phyloP scores from a whole-genome alignment of 192 early-diverging fungal genomes.

The Backusella sp. region DNA sequence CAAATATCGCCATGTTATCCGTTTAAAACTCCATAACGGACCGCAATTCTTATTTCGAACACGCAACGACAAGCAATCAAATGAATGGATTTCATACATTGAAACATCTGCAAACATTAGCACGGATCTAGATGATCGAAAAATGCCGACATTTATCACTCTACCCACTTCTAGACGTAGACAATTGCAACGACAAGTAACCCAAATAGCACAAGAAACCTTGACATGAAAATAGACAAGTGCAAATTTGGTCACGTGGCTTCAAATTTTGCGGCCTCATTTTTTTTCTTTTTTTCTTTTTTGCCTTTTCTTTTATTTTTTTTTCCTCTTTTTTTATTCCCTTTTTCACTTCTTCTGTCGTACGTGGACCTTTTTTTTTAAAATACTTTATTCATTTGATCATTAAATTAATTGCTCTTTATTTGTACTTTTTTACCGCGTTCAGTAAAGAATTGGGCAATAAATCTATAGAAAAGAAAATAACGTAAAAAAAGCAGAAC shows the following conservation, averaged over 20 bases:
- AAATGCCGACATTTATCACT: constrained; percentile 50
- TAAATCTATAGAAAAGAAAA: not conserved
- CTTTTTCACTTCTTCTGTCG: not conserved
- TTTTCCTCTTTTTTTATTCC: constrained; percentile 1
- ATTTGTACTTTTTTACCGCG: constrained; percentile 3
- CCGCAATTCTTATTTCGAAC: constrained; percentile 43
- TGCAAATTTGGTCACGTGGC: not conserved
- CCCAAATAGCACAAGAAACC: not conserved
- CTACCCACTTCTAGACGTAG: constrained; percentile 32
- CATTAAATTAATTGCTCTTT: not conserved
- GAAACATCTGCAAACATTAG: constrained; percentile 52
- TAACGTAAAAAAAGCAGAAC: not conserved
- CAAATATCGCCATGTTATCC: constrained; percentile 44
- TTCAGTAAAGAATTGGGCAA: constrained; percentile 1
- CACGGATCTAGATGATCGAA: constrained; percentile 40
- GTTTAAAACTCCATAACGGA: constrained; percentile 38
- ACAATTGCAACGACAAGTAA: not conserved
- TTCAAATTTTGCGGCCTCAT: not conserved
- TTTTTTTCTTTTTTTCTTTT: constrained; percentile 7
- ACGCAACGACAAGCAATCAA: constrained; percentile 34
- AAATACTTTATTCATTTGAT: not conserved
- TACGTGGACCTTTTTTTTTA: not conserved
- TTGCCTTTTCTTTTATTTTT: not conserved
- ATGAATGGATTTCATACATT: constrained; percentile 45
- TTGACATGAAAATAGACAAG: not conserved